Base-by-base conservation (phyloP, 2,329 filamentous ascomycete genomes). In the Alternaria infectoria region DNA sequence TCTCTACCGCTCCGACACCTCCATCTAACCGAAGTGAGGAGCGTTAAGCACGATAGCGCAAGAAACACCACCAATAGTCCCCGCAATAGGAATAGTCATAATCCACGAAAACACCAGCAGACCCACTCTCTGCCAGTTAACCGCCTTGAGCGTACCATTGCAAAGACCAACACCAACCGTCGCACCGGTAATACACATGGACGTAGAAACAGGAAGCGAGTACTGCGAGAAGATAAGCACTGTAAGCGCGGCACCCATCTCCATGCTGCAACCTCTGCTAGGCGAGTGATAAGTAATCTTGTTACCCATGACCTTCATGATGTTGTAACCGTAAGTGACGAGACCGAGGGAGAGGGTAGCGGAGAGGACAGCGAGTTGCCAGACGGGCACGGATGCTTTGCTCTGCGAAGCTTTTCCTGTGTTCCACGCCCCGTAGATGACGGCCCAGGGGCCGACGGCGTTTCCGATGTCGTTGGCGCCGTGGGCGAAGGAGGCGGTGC, bases 281-380 rank as follows among this genome's bases (percentile, higher is more conserved):
- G 57, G 19, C 9, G 49, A 52, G 49, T 52, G 49, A 32, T 52
- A 52, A 15, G 49, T 52, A 28, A 52, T 52, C 49, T 52, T 52
- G 30, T 52, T 93, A 57, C 91, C 91, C 90, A 93, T 93, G 80
- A 91, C 89, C 83, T 91, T 92, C 90, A 93, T 93, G 81, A 93
- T 93, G 83, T 93, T 93, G 83, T 93, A 93, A 10, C 91, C 91
- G 72, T 93, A 93, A 13, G 90, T 93, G 74, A 89, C 84, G 61
- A 93, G 84, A 69, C 91, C 91, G 19, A 77, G 45, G 50, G 86
- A 91, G 74, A 93, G 89, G 43, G 84, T 87, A 2, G 83, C 77
- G 25, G 88, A 85, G 12, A 91, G 82, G 17, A 93, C 89, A 54
- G 89, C 91, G 58, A 94, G 86, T 80, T 93, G 91, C 92, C 92